Evolutionary conservation across 768 basidiomycete genomes (phyloP), one percentile per base, ranked within the genome.

Genomic region (Plicaturopsis crispa): DNA sequence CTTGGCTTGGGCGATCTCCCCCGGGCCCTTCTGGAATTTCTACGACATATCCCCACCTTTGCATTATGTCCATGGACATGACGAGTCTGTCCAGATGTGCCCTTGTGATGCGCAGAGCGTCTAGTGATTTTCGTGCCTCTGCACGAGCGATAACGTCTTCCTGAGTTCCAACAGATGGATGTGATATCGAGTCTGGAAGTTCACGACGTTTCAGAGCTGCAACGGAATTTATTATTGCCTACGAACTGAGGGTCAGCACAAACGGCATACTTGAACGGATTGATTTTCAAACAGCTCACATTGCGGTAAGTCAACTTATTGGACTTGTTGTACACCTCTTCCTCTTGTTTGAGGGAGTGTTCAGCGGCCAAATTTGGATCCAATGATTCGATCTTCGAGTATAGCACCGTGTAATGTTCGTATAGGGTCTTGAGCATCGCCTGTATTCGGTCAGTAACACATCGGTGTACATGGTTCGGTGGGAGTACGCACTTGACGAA

Each of bases 281-380:
- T n/a, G n/a, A n/a, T n/a, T n/a, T n/a, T n/a, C n/a, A n/a, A 37
- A 33, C 14, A 14, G 50, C 75, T 45, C 52, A 86, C 87, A 63
- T 84, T 84, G 35, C 88, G 83, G 58, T 94, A 94, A 0, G 88
- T 88, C 33, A 75, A 55, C 57, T 86, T 89, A 37, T 69, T 81
- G 0, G 84, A 75, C 44, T 75, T 78, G 18, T 65, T 67, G 59
- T 90, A 91, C 1, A 90, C 69, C 42, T 89, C 81, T 23, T 75
- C 73, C 51, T 94, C 91, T 50, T 94, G 89, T 35, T 64, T 72
- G 7, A 90, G 69, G 3, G 91, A 79, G 60, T 94, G 84, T 38
- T 88, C 79, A 0, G 79, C 62, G 1, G 88, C 84, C 14, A 92
- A 55, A 17, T 67, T 61, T 0, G 84, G 78, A 42, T 80, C 67